Conservation (phyloP, 768 basidiomycete species). For the Kwoniella botswanensis region DNA sequence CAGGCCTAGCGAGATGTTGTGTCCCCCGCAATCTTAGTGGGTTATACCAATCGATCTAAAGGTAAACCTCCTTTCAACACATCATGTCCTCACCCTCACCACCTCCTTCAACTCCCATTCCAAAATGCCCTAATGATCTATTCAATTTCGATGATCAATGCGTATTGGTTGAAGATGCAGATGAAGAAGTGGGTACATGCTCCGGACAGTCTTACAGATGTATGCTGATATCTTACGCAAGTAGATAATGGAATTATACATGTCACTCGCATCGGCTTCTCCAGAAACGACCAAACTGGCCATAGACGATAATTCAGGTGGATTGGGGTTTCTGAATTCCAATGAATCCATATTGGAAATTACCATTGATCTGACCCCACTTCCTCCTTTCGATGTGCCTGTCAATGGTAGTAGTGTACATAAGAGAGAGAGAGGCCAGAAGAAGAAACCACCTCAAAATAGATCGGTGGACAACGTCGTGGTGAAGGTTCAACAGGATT, state of each 20-base stretch:
- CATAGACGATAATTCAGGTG: slow-evolving; percentile 24
- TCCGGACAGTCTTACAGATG: background rate
- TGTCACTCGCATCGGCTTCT: slow-evolving; percentile 40
- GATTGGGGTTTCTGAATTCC: slow-evolving; percentile 47
- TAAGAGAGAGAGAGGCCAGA: background rate
- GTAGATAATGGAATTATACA: slow-evolving; percentile 54
- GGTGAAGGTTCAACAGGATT: slow-evolving; percentile 50
- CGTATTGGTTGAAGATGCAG: slow-evolving; percentile 45
- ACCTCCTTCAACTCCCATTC: background rate
- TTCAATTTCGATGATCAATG: slow-evolving; percentile 38
- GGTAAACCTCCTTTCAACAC: background rate
- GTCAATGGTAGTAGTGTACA: background rate
- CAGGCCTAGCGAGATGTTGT: no score
- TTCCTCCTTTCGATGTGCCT: background rate
- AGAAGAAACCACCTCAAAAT: background rate
- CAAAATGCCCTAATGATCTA: slow-evolving; percentile 40
- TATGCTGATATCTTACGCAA: background rate
- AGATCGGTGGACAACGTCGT: slow-evolving; percentile 26
- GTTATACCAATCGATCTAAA: background rate
- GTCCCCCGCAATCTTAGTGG: no score
- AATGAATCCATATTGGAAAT: slow-evolving; percentile 36
- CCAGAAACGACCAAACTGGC: slow-evolving; percentile 12
- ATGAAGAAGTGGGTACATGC: slow-evolving; percentile 49
- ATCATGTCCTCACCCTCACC: background rate
- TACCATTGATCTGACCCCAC: slow-evolving; percentile 35